Base-by-base conservation (phyloP, 805 yeast species). In the Isabelozyma pseudorhagii region DNA sequence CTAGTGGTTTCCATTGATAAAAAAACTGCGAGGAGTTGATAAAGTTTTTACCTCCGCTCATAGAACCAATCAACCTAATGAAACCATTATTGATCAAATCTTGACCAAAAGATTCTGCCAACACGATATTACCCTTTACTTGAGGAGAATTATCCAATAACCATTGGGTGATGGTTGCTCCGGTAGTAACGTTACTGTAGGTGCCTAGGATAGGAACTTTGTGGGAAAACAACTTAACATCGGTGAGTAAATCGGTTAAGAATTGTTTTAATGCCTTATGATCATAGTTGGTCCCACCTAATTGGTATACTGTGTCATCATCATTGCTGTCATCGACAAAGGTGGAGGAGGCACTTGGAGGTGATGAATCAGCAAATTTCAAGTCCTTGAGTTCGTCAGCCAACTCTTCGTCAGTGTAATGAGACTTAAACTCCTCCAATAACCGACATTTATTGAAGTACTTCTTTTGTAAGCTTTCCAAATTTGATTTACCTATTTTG, bases 1-100 rank as follows among this genome's bases (percentile, higher is more conserved):
- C 87, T 51, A 75, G 67, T 3, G 83, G 83, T 53, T 82, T 84
- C 96, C 96, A 90, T 66, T 89, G 96, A 61, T 89, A 89, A 58
- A 72, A 77, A 63, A 85, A 82, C 48, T 83, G 85, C 3, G 90
- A 81, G 17, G 90, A 82, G 64, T 87, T 89, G 47, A 85, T 89
- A 66, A 89, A 89, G 46, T 67, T 72, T 44, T 71, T 71, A 44
- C 79, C 77, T 34, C 62, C 63, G 28, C 63, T 63, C 59, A 83
- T 81, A 45, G 82, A 77, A 6, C 93, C 93, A 43, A 87, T 82
- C 31, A 83, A 74, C 54, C 83, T 75, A 36, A 89, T 62, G 54
- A 79, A 85, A 0, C 89, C 92, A 46, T 75, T 64, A 41, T 76
- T 67, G 21, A 88, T 67, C 50, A 89, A 72, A 60, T 81, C 87